Base-by-base conservation (phyloP, 495 filamentous ascomycete genomes). In the Melanomma pulvis-pyrius region DNA sequence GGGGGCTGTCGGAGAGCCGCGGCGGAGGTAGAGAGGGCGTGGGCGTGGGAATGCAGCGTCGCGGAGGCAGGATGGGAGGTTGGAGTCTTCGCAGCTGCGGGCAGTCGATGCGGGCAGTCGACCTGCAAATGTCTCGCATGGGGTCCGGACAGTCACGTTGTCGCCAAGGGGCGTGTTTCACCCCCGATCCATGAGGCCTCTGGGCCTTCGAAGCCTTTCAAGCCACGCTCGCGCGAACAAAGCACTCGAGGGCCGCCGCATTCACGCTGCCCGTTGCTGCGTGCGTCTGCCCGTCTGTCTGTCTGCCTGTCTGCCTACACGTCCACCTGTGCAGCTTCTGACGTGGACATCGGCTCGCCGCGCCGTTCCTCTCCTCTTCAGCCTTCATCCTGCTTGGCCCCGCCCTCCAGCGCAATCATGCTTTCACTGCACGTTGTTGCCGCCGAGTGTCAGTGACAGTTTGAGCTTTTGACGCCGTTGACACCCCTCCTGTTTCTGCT, bases 281-380 rank as follows among this genome's bases (percentile, higher is more conserved):
- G 48, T 17, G 8, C 19, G 26, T 1, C 19, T 24, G 21, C 2
- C 26, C 17, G 5, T 25, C 48, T 9, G 22, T 25, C 48, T 17
- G 19, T 26, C 22, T 22, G 48, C 22, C 51, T 26, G 24, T 7
- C 26, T n/a, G 24, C 46, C 46, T 49, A n/a, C n/a, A 21, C 46
- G 46, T 49, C 46, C 8, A 13, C n/a, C n/a, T 32, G 51, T 26
- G 32, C 22, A 4, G 17, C 51, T 54, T 54, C 51, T 34, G 25
- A 54, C 51, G 28, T 54, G 30, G 51, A 54, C 51, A 54, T 54
- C 51, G 32, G 51, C 51, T 44, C 39, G 8, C 9, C 17, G 22
- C 51, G 46, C 7, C 46, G 46, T 21, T 13, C 8, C n/a, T 19
- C 46, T 7, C n/a, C 46, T 49, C 8, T 19, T 54, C 51, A 24